These are phyloP conservation scores for Solanum corneliomulleri DNA, from an alignment of 257 asterid genomes.

Conservation along the genomic window DNA sequence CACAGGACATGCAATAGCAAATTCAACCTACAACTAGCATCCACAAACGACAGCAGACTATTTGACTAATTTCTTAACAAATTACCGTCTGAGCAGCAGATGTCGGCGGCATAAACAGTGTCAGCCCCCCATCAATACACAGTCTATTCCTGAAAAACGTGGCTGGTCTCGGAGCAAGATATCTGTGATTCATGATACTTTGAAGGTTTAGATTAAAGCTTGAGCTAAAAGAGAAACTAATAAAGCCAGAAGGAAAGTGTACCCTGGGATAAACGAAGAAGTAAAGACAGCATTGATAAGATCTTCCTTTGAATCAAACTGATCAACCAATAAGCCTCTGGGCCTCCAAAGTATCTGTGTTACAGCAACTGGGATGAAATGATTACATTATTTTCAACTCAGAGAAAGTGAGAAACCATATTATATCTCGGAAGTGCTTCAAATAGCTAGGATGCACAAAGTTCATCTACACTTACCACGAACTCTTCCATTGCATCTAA, in stretches of 20 bases:
- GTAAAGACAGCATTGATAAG: slow-evolving; percentile 84
- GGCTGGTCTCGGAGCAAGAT: slow-evolving; percentile 96
- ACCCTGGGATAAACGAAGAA: slow-evolving; percentile 97
- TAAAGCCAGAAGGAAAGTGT: not conserved
- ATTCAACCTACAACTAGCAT: not conserved
- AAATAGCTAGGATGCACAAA: slow-evolving; percentile 5
- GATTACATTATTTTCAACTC: slow-evolving; percentile 4
- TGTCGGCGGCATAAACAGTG: slow-evolving; percentile 96
- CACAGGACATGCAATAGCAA: not conserved
- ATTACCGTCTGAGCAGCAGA: slow-evolving; percentile 78
- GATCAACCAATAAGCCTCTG: slow-evolving; percentile 80
- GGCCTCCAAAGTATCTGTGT: slow-evolving; percentile 97
- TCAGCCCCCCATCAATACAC: slow-evolving; percentile 87
- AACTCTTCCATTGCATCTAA: slow-evolving; percentile 83
- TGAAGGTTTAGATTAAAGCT: slow-evolving; percentile 6
- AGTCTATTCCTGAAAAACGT: slow-evolving; percentile 73
- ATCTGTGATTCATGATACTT: slow-evolving; percentile 28
- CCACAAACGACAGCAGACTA: not conserved
- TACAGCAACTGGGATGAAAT: slow-evolving; percentile 65
- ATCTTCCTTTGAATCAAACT: slow-evolving; percentile 91
- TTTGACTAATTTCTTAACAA: too few relatives aligned
- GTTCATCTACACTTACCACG: slow-evolving; percentile 46
- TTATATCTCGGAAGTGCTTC: not conserved
- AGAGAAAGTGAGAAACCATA: not conserved
- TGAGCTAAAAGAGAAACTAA: not conserved